A percentile compares a stretch with the other conserved stretches of the same genome.
phyloP scores from a whole-genome alignment of 495 filamentous ascomycete species.

The Aspergillus haitiensis region DNA sequence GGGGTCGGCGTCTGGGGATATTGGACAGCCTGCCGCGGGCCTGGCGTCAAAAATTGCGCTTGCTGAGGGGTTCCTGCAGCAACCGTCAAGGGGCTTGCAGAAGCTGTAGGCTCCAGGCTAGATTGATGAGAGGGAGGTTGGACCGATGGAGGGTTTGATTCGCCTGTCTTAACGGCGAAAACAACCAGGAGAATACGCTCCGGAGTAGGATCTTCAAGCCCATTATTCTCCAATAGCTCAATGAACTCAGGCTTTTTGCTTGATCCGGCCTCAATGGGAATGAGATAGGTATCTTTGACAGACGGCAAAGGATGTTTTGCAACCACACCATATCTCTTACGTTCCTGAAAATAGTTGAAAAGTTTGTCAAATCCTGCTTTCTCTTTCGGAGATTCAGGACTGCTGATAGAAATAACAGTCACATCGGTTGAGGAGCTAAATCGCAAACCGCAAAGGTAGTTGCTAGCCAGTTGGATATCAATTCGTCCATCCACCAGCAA shows the following conservation, averaged over 20 bases:
- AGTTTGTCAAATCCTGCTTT: constrained; percentile 62
- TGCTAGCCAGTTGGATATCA: constrained; percentile 71
- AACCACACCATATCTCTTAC: constrained; percentile 79
- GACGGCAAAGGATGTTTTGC: constrained; percentile 65
- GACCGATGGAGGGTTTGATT: constrained; percentile 46
- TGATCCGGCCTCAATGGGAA: constrained; percentile 65
- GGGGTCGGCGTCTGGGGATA: constrained; percentile 31
- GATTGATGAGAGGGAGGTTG: constrained; percentile 46
- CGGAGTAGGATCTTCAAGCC: constrained; percentile 61
- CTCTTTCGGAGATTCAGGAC: constrained; percentile 51
- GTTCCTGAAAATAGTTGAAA: constrained; percentile 74
- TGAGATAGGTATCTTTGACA: constrained; percentile 75
- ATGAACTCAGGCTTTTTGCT: constrained; percentile 68
- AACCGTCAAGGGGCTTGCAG: constrained; percentile 48
- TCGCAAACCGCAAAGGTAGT: constrained; percentile 81
- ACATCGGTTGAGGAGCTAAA: constrained; percentile 74
- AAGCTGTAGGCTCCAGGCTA: constrained; percentile 39
- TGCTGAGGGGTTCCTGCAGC: constrained; percentile 42
- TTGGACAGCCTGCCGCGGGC: constrained; percentile 27
- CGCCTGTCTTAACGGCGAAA: constrained; percentile 65
- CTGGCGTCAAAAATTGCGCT: constrained; percentile 34
- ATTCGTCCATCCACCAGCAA: constrained; percentile 84
- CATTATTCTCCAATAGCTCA: constrained; percentile 70
- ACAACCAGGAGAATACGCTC: constrained; percentile 74
- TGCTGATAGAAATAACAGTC: constrained; percentile 64